phyloP scores from a whole-genome alignment of 1,284 basidiomycete species.

The Ustilago hordei region DNA sequence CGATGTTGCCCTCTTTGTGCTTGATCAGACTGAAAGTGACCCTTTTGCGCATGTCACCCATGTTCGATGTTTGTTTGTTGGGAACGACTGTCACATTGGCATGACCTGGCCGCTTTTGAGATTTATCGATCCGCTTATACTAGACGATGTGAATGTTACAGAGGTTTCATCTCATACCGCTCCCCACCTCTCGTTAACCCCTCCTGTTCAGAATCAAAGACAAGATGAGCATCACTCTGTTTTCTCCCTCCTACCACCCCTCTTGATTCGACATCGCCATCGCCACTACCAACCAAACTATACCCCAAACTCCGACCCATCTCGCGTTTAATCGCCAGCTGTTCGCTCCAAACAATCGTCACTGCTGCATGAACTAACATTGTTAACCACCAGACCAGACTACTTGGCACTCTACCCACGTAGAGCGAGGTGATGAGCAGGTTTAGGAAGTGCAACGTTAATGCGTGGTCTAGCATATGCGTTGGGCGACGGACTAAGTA shows the following conservation, averaged over 20 bases:
- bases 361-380: conserved; percentile 79
- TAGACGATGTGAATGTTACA: conserved; percentile 7
- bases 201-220: conserved; percentile 22
- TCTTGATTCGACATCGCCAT: background rate
- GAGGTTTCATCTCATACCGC: conserved; percentile 19
- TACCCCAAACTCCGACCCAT: conserved; percentile 73
- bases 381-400: conserved; percentile 70
- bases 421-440: conserved; percentile 92
- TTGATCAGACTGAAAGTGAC: too few relatives aligned
- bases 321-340: conserved; percentile 88
- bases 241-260: background rate
- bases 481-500: conserved; percentile 88
- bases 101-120: too few relatives aligned
- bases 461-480: conserved; percentile 90
- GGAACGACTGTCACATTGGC: too few relatives aligned
- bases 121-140: background rate
- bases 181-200: background rate
- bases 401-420: conserved; percentile 84
- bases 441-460: conserved; percentile 90
- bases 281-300: conserved; percentile 28
- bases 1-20: too few relatives aligned
- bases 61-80: too few relatives aligned
- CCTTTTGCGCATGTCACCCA: too few relatives aligned
- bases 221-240: background rate
- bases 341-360: conserved; percentile 86